Percentiles rank a stretch among this genome's conserved stretches.
Conservation (phyloP, 345 rosid genomes). For the Hypericum androsaemum region DNA sequence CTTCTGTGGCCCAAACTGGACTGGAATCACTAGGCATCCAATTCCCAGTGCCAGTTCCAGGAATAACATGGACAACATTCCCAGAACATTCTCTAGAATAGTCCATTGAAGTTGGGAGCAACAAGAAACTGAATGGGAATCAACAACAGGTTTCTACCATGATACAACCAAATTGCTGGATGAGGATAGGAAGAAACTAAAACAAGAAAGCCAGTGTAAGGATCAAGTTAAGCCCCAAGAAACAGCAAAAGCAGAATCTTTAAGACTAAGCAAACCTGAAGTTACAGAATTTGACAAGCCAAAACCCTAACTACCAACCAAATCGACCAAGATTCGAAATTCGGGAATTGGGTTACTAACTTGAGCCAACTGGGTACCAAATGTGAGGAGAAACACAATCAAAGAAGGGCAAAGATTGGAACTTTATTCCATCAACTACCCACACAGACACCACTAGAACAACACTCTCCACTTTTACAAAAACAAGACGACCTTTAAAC, state of each 20-base stretch:
- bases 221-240: too few relatives aligned
- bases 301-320: slow-evolving; percentile 27
- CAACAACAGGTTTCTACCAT: not conserved
- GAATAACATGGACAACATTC: slow-evolving; percentile 56
- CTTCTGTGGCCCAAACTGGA: slow-evolving; percentile 84
- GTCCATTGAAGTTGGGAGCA: slow-evolving; percentile 29
- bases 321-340: slow-evolving; percentile 5
- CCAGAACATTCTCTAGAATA: slow-evolving; percentile 36
- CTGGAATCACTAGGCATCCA: slow-evolving; percentile 56
- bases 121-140: not conserved
- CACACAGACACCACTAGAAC: too few relatives aligned
- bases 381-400: not conserved
- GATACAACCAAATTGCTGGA: too few relatives aligned
- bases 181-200: too few relatives aligned
- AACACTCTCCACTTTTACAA: too few relatives aligned
- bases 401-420: not conserved
- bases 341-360: slow-evolving; percentile 21
- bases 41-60: slow-evolving; percentile 37
- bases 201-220: too few relatives aligned
- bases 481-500: too few relatives aligned
- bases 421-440: too few relatives aligned
- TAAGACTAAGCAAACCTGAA: too few relatives aligned
- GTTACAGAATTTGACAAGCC: not conserved
- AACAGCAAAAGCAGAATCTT: too few relatives aligned
- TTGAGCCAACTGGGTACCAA: not conserved